A percentile compares a stretch with the other conserved stretches of the same genome.
Evolutionary conservation across 2,329 filamentous ascomycete species (phyloP).

Genomic region (Pseudocercospora ulei): DNA sequence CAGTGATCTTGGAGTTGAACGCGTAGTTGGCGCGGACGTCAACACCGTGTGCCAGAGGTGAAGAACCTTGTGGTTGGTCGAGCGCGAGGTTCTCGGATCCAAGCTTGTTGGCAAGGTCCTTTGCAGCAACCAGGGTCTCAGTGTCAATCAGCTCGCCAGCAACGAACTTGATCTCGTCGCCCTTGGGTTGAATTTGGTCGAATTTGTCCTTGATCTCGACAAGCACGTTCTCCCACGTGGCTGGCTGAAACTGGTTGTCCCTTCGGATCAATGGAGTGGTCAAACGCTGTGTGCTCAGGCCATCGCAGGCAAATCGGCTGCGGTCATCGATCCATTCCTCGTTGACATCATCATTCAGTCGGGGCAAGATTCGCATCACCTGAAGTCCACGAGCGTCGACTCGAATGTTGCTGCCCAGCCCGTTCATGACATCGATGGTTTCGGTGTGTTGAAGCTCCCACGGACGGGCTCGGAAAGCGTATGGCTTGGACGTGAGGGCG

Average conservation of each 20-base stretch:
- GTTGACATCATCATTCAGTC: slow-evolving; percentile 95
- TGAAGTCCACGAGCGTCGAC: slow-evolving; percentile 88
- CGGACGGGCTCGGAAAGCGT: slow-evolving; percentile 89
- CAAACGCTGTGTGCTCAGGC: slow-evolving; percentile 87
- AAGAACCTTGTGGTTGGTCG: slow-evolving; percentile 73
- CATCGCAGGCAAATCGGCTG: slow-evolving; percentile 90
- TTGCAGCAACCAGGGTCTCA: slow-evolving; percentile 89
- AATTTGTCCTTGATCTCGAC: slow-evolving; percentile 75
- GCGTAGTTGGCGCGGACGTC: slow-evolving; percentile 90
- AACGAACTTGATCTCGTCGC: slow-evolving; percentile 91
- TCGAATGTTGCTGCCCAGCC: slow-evolving; percentile 84
- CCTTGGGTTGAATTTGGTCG: slow-evolving; percentile 67
- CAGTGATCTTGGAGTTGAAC: slow-evolving; percentile 92
- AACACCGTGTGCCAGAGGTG: slow-evolving; percentile 80
- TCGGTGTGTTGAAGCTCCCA: slow-evolving; percentile 97
- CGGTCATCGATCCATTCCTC: slow-evolving; percentile 99
- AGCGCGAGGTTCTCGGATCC: slow-evolving; percentile 92
- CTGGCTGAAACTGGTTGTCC: slow-evolving; percentile 83
- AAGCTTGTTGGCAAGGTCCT: slow-evolving; percentile 92
- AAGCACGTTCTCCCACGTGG: slow-evolving; percentile 90
- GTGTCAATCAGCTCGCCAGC: slow-evolving; percentile 85
- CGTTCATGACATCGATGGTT: slow-evolving; percentile 89
- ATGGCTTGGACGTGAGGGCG: slow-evolving; percentile 91
- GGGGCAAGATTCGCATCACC: slow-evolving; percentile 87
- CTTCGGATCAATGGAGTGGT: slow-evolving; percentile 84